Evolutionary conservation across 2,329 filamentous ascomycete genomes (phyloP).

Genomic region (Fusarium subglutinans): DNA sequence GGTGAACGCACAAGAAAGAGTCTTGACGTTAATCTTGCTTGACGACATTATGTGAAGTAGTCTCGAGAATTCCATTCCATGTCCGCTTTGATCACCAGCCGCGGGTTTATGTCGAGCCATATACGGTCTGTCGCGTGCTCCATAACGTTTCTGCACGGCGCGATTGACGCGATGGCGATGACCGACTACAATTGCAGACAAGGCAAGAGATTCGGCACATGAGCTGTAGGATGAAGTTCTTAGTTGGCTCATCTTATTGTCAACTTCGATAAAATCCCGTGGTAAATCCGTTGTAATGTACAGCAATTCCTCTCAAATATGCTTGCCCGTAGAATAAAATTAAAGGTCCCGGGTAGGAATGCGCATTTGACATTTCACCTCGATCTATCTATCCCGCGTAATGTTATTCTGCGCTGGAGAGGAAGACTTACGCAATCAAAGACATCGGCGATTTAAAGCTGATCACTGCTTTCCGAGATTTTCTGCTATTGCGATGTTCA

Average conservation of each 20-base stretch:
- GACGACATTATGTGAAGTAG: background rate
- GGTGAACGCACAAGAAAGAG: background rate
- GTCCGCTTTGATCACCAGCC: background rate
- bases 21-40: background rate
- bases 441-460: background rate
- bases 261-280: background rate
- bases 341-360: background rate
- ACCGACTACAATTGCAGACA: background rate
- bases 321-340: background rate
- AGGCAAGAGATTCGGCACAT: background rate
- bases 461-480: background rate
- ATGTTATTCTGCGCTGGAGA: fast-evolving
- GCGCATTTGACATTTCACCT: background rate
- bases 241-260: background rate
- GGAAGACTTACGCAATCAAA: background rate
- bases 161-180: background rate
- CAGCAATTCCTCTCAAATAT: background rate
- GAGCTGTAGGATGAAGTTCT: fast-evolving
- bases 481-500: background rate
- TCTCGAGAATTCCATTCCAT: fast-evolving
- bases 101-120: fast-evolving
- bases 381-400: fast-evolving
- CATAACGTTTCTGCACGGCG: background rate
- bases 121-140: too few species aligned
- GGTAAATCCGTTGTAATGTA: background rate